Conservation (phyloP, 2,329 filamentous ascomycete species). For the Colletotrichum cordylinicola region DNA sequence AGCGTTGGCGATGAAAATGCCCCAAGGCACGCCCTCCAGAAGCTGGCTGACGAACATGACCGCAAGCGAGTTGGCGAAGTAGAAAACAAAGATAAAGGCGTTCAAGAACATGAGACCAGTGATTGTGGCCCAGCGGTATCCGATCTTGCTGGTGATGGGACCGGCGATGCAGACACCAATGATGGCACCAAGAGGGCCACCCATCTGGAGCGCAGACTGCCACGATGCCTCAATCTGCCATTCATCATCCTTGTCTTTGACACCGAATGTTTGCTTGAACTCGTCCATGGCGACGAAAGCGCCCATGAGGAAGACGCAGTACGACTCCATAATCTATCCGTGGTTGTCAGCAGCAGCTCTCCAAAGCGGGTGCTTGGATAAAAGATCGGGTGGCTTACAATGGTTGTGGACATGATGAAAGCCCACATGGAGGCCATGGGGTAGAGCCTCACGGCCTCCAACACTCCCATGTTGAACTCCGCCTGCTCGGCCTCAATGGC, state of each 20-base stretch:
- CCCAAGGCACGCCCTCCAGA: constrained; percentile 69
- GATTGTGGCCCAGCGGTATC: constrained; percentile 67
- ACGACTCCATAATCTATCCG: constrained; percentile 67
- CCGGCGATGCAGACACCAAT: constrained; percentile 65
- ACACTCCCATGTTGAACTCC: constrained; percentile 38
- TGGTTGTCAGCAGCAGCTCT: constrained; percentile 21
- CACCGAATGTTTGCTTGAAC: constrained; percentile 54
- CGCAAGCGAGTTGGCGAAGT: constrained; percentile 46
- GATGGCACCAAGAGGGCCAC: constrained; percentile 63
- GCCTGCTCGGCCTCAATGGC: constrained; percentile 62
- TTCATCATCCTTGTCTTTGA: constrained; percentile 30
- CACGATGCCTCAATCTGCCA: constrained; percentile 56
- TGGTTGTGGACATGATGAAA: constrained; percentile 43
- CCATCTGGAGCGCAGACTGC: constrained; percentile 63
- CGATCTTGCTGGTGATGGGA: constrained; percentile 62
- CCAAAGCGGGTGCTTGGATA: neutral
- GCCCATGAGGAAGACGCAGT: constrained; percentile 66
- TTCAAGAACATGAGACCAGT: constrained; percentile 61
- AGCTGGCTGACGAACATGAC: constrained; percentile 60
- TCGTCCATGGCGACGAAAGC: constrained; percentile 59
- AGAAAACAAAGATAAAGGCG: constrained; percentile 60
- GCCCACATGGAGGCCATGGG: constrained; percentile 44
- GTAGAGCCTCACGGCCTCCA: constrained; percentile 37
- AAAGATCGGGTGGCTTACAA: constrained; percentile 36
- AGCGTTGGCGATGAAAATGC: constrained; percentile 69